phyloP scores from a whole-genome alignment of 495 filamentous ascomycete genomes.

The Daldinia loculata region DNA sequence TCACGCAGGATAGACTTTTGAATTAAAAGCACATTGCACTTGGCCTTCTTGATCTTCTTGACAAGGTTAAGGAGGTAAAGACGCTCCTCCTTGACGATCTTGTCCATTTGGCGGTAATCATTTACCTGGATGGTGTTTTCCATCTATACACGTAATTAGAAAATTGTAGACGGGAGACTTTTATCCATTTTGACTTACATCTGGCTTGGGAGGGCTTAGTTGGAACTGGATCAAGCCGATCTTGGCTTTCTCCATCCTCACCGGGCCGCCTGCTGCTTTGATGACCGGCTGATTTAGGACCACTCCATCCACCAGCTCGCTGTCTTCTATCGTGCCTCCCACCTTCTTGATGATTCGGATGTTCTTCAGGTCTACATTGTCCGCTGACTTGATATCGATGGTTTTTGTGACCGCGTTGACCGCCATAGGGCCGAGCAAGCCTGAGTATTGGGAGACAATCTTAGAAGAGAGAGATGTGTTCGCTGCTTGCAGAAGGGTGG shows the following conservation, averaged over 20 bases:
- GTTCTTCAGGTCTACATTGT: constrained; percentile 95
- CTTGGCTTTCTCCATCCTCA: constrained; percentile 94
- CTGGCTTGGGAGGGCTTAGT: constrained; percentile 95
- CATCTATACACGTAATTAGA: constrained; percentile 68
- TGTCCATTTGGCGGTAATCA: constrained; percentile 99
- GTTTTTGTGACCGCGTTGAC: constrained; percentile 95
- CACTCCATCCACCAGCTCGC: constrained; percentile 94
- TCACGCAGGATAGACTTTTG: constrained; percentile 98
- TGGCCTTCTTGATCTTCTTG: constrained; percentile 99
- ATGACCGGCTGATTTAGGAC: constrained; percentile 92
- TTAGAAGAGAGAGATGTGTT: constrained; percentile 98
- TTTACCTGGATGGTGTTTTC: constrained; percentile 99
- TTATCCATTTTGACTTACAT: constrained; percentile 64
- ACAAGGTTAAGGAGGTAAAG: constrained; percentile 97
- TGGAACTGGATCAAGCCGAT: constrained; percentile 99
- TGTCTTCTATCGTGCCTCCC: constrained; percentile 97
- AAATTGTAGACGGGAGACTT: not conserved
- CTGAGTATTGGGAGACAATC: constrained; percentile 96
- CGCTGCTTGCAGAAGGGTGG: constrained; percentile 92
- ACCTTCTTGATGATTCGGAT: constrained; percentile 98
- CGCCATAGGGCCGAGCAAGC: constrained; percentile 91
- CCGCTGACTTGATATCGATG: constrained; percentile 92
- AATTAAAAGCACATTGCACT: constrained; percentile 98
- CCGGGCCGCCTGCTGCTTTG: constrained; percentile 91
- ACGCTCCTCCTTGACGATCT: constrained; percentile 98